These are phyloP conservation scores for Debaryomyces prosopidis DNA, from an alignment of 805 yeast genomes.

Conservation along the genomic window DNA sequence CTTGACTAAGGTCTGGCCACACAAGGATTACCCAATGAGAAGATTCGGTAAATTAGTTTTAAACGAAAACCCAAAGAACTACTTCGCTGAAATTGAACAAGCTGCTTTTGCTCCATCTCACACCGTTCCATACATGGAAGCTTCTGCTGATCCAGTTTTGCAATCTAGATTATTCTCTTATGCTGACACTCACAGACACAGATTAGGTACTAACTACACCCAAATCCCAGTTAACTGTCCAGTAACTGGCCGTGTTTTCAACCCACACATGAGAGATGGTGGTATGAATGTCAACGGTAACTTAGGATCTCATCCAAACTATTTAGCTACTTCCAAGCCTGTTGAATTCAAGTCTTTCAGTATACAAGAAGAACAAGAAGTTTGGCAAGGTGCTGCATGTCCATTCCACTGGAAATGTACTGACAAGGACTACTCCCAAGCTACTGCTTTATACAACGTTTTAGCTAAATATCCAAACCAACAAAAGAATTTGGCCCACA, in stretches of 20 bases:
- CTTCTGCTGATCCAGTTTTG: constrained; percentile 75
- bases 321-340: constrained; percentile 59
- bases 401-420: constrained; percentile 84
- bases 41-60: constrained; percentile 77
- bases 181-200: constrained; percentile 75
- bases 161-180: constrained; percentile 76
- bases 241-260: constrained; percentile 41
- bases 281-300: constrained; percentile 62
- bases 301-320: constrained; percentile 77
- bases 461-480: constrained; percentile 77
- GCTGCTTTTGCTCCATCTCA: constrained; percentile 73
- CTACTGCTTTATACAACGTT: constrained; percentile 75
- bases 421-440: constrained; percentile 78
- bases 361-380: constrained; percentile 69
- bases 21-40: constrained; percentile 80
- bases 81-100: constrained; percentile 69
- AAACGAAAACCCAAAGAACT: constrained; percentile 83
- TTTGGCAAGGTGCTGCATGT: constrained; percentile 78
- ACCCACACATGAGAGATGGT: constrained; percentile 84
- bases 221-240: constrained; percentile 94
- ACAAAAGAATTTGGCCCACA: constrained; percentile 80
- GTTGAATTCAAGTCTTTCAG: constrained; percentile 45
- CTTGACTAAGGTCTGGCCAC: constrained; percentile 92
- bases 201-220: constrained; percentile 72
- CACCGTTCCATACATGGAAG: constrained; percentile 73